phyloP scores from a whole-genome alignment of 805 yeast species.

The Priceomyces carsonii region DNA sequence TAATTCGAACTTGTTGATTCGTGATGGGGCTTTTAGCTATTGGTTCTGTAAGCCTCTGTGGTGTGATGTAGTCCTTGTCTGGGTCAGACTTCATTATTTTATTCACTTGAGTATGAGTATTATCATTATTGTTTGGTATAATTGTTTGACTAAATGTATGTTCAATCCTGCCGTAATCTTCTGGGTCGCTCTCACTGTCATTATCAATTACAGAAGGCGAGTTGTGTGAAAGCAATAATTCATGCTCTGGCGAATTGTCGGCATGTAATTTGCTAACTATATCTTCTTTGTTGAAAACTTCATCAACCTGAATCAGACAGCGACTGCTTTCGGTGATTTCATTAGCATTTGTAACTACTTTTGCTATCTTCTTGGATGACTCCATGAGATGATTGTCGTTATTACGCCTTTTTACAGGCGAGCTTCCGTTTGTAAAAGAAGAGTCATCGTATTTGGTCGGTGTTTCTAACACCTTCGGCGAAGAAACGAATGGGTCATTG shows the following conservation, averaged over 20 bases:
- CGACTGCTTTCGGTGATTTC: slow-evolving; percentile 7
- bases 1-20: slow-evolving; percentile 23
- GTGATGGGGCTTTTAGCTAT: slow-evolving; percentile 29
- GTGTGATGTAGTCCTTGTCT: slow-evolving; percentile 24
- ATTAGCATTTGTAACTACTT: slow-evolving; percentile 21
- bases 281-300: slow-evolving; percentile 24
- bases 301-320: slow-evolving; percentile 19
- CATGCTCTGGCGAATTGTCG: slow-evolving; percentile 11
- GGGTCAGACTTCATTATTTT: slow-evolving; percentile 14
- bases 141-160: slow-evolving; percentile 20
- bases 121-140: slow-evolving; percentile 12
- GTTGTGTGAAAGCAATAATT: not conserved
- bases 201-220: slow-evolving; percentile 18
- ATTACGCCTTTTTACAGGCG: slow-evolving; percentile 17
- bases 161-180: slow-evolving; percentile 21
- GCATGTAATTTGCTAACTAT: slow-evolving; percentile 19
- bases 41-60: slow-evolving; percentile 32
- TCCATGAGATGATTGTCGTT: slow-evolving; percentile 2
- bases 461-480: slow-evolving; percentile 7
- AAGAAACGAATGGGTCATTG: slow-evolving; percentile 17
- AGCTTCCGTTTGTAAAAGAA: slow-evolving; percentile 9
- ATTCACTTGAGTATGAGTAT: slow-evolving; percentile 18
- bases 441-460: slow-evolving; percentile 6
- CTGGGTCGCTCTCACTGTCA: slow-evolving; percentile 27
- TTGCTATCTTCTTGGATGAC: slow-evolving; percentile 18